Percentiles rank a stretch among this genome's conserved stretches.
Evolutionary conservation across 805 yeast genomes (phyloP).

Genomic region (Saccharomycopsis fermentans): DNA sequence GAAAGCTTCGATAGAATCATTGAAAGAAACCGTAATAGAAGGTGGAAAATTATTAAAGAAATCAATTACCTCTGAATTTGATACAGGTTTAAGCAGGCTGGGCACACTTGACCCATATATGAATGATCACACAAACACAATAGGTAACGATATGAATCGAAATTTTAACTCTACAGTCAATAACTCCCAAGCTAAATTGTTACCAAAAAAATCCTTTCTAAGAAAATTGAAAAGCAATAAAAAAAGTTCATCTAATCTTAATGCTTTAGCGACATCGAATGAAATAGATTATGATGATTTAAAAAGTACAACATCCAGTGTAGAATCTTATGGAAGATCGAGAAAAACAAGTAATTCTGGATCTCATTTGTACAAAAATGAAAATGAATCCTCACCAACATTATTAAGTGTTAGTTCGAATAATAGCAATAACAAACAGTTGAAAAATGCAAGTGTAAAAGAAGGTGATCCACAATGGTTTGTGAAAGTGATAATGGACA

Average conservation of each 20-base stretch:
- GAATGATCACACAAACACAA: conserved; percentile 1
- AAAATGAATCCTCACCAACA: conserved; percentile 11
- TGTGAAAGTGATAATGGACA: conserved; percentile 31
- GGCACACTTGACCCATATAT: background rate
- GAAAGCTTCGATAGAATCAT: conserved; percentile 14
- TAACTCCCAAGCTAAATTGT: conserved; percentile 3
- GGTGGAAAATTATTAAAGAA: conserved; percentile 14
- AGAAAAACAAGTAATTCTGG: background rate
- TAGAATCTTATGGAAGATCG: conserved; percentile 3
- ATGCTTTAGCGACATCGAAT: background rate
- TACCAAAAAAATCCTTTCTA: conserved; percentile 15
- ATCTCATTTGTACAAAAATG: background rate
- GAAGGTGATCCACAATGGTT: conserved; percentile 34
- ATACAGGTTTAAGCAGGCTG: background rate
- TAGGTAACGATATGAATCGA: conserved; percentile 3
- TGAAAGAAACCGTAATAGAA: conserved; percentile 12
- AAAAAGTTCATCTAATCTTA: conserved; percentile 3
- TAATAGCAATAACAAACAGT: conserved; percentile 3
- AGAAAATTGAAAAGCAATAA: conserved; percentile 8
- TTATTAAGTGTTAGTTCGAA: conserved; percentile 7
- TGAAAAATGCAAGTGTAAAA: background rate
- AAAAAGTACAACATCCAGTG: conserved; percentile 9
- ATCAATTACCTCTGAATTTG: conserved; percentile 6
- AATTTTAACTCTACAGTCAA: background rate
- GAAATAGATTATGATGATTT: background rate